Conservation (phyloP, 495 filamentous ascomycete species). For the Talaromyces liani region DNA sequence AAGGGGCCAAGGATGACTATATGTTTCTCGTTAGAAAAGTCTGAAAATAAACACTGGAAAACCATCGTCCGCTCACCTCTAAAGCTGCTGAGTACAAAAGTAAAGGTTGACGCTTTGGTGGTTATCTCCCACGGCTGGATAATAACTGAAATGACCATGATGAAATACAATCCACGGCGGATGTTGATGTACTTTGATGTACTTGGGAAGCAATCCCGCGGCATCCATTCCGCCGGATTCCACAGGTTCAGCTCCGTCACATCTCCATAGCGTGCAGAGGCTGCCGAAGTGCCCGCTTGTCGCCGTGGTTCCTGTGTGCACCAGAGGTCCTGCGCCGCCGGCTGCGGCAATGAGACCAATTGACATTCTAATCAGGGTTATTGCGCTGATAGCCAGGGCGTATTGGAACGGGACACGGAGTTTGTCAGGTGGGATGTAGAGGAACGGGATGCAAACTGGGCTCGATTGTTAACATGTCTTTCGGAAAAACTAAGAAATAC, state of each 20-base stretch:
- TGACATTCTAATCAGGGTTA: conserved; percentile 21
- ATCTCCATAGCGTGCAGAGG: conserved; percentile 24
- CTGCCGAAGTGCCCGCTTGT: conserved; percentile 23
- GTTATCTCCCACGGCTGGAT: conserved; percentile 41
- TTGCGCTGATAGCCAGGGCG: conserved; percentile 13
- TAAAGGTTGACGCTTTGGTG: conserved; percentile 34
- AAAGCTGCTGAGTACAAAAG: conserved; percentile 23
- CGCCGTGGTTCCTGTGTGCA: conserved; percentile 11
- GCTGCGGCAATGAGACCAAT: conserved; percentile 21
- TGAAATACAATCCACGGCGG: conserved; percentile 34
- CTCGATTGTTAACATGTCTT: conserved; percentile 1
- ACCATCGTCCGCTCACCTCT: not conserved
- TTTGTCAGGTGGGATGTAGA: conserved; percentile 22
- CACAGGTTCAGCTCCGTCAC: conserved; percentile 18
- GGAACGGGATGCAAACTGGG: conserved; percentile 23
- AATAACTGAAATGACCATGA: conserved; percentile 31
- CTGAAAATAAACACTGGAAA: too few species aligned
- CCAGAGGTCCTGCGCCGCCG: conserved; percentile 17
- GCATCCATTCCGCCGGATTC: conserved; percentile 39
- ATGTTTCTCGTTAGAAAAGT: too few species aligned
- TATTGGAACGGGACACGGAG: conserved; percentile 17
- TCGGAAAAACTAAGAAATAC: not conserved
- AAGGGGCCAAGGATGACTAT: conserved; percentile 18
- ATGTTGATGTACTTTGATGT: conserved; percentile 47
- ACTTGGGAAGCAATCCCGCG: conserved; percentile 33